Percentiles rank a stretch among this genome's conserved stretches.
These are phyloP conservation scores for Warburgia ugandensis DNA, from an alignment of 164 flowering plant genomes.

Conservation along the genomic window DNA sequence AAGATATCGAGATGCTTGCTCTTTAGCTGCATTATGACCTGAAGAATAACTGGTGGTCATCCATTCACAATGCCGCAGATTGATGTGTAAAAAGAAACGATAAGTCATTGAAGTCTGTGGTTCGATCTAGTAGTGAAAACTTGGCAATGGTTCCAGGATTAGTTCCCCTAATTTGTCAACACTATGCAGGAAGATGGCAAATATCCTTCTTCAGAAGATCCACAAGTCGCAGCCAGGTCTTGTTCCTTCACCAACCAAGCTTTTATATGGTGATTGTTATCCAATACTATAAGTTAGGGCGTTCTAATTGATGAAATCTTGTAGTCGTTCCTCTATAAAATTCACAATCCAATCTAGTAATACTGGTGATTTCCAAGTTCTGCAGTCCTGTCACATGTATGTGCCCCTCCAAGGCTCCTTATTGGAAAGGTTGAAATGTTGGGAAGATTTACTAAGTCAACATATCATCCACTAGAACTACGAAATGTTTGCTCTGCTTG, in stretches of 20 bases:
- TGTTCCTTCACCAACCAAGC: conserved; percentile 92
- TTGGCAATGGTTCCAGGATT: conserved; percentile 77
- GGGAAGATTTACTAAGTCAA: conserved; percentile 72
- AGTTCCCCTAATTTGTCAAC: conserved; percentile 52
- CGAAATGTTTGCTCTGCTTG: conserved; percentile 2
- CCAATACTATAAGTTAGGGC: conserved; percentile 85
- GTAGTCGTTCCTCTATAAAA: conserved; percentile 58
- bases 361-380: conserved; percentile 76
- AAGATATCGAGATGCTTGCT: conserved; percentile 76
- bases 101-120: conserved; percentile 58
- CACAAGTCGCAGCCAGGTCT: conserved; percentile 66
- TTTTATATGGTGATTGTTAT: conserved; percentile 79
- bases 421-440: conserved; percentile 57
- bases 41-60: conserved; percentile 58
- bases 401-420: conserved; percentile 67
- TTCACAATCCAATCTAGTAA: conserved; percentile 83
- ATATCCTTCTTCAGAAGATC: conserved; percentile 81
- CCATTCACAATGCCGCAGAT: conserved; percentile 65
- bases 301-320: conserved; percentile 68
- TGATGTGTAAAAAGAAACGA: conserved; percentile 58
- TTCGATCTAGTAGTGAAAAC: conserved; percentile 53
- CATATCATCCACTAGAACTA: not conserved
- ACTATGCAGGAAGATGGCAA: conserved; percentile 64
- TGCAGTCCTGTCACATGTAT: conserved; percentile 72
- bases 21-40: conserved; percentile 55